Evolutionary conservation across 306 rosid genomes (phyloP).

Genomic region (Glycine latifolia): DNA sequence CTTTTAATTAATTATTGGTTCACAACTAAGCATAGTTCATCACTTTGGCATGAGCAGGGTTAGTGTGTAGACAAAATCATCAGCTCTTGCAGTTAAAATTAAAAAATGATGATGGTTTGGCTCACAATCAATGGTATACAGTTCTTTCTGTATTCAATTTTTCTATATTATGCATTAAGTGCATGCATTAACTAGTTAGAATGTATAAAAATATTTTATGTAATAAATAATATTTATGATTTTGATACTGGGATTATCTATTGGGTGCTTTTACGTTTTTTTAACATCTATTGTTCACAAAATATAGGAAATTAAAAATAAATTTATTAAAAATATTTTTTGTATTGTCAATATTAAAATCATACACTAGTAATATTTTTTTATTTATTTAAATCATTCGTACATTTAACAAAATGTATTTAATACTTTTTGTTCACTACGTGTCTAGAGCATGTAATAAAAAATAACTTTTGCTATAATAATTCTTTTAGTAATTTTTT

Average conservation of each 20-base stretch:
- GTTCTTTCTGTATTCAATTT: not conserved
- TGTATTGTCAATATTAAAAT: not conserved
- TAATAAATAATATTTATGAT: not conserved
- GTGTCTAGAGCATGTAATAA: not conserved
- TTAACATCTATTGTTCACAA: no score
- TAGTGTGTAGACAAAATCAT: not conserved
- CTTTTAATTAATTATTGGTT: not conserved
- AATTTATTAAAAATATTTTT: not conserved
- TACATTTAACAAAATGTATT: no score
- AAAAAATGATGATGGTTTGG: not conserved
- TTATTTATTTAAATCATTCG: no score
- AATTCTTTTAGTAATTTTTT: no score
- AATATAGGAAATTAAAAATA: not conserved
- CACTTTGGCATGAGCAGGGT: slow-evolving; percentile 28
- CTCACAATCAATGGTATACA: not conserved
- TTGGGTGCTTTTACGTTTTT: no score
- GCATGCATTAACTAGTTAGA: not conserved
- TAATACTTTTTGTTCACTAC: not conserved
- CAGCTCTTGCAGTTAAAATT: slow-evolving; percentile 6
- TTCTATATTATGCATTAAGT: not conserved
- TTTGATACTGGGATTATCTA: not conserved
- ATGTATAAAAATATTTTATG: not conserved
- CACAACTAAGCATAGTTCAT: slow-evolving; percentile 44
- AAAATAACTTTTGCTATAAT: no score
- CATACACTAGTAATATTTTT: not conserved